Evolutionary conservation across 2,329 filamentous ascomycete genomes (phyloP).

Genomic region (Hymenoscyphus fraxineus): DNA sequence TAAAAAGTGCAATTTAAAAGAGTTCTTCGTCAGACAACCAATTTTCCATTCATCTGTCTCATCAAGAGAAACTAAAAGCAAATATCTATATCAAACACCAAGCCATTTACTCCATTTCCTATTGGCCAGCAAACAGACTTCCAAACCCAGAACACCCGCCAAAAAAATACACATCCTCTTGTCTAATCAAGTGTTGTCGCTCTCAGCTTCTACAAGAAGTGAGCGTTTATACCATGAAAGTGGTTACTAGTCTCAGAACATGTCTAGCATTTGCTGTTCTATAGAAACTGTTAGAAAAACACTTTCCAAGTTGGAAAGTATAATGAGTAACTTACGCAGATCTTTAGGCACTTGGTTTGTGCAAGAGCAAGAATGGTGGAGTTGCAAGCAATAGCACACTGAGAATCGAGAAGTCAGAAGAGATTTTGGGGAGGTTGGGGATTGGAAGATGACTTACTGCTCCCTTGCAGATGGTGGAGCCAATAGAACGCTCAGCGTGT

Average conservation of each 20-base stretch:
- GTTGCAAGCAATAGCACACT: conserved; percentile 17
- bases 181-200: neutral
- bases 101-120: neutral
- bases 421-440: no score
- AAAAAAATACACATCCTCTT: neutral
- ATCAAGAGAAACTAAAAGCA: neutral
- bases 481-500: conserved; percentile 7
- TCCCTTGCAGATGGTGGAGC: conserved; percentile 10
- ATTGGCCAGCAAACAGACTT: neutral
- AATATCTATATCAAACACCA: neutral
- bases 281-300: neutral
- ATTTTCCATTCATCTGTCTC: neutral
- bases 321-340: conserved; percentile 18
- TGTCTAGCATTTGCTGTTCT: neutral
- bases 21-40: neutral
- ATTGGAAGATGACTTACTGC: conserved; percentile 6
- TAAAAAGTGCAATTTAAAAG: neutral
- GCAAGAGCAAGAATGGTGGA: conserved; percentile 14
- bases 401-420: neutral
- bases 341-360: conserved; percentile 13
- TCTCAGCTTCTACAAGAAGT: neutral
- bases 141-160: neutral
- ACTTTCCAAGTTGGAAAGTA: no score
- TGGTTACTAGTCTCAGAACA: neutral
- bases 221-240: neutral